phyloP scores from a whole-genome alignment of 2,329 filamentous ascomycete genomes.

The Xylariales sp. region DNA sequence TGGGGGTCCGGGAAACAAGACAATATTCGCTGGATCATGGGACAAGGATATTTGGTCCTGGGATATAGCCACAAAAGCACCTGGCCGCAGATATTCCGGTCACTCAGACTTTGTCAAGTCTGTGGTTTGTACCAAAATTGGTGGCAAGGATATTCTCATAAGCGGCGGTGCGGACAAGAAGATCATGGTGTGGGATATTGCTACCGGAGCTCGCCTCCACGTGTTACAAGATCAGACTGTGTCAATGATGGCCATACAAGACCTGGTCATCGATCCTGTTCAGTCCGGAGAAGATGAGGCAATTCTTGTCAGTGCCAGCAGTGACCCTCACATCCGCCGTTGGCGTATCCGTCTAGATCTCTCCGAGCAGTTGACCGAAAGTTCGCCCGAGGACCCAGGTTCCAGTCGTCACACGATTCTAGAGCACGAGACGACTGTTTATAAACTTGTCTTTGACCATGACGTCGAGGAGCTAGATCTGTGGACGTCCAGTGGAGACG shows the following conservation, averaged over 20 bases:
- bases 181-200: conserved; percentile 78
- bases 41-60: conserved; percentile 90
- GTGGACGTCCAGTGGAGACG: conserved; percentile 93
- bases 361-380: conserved; percentile 50
- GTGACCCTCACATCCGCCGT: conserved; percentile 72
- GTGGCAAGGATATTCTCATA: conserved; percentile 60
- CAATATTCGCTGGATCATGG: conserved; percentile 86
- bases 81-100: conserved; percentile 61
- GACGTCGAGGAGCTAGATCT: conserved; percentile 63
- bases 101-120: conserved; percentile 92
- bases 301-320: conserved; percentile 73
- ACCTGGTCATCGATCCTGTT: conserved; percentile 70
- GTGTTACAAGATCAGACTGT: conserved; percentile 70
- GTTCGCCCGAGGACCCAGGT: conserved; percentile 33
- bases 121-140: conserved; percentile 58
- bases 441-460: conserved; percentile 69
- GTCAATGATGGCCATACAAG: conserved; percentile 73
- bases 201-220: conserved; percentile 64
- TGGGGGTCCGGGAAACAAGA: conserved; percentile 49
- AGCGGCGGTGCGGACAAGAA: conserved; percentile 76
- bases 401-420: conserved; percentile 52
- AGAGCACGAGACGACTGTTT: conserved; percentile 88
- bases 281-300: conserved; percentile 45
- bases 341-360: conserved; percentile 60
- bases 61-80: conserved; percentile 55